Conservation (phyloP, 116 monocot species). For the Dioscorea cayenensis region DNA sequence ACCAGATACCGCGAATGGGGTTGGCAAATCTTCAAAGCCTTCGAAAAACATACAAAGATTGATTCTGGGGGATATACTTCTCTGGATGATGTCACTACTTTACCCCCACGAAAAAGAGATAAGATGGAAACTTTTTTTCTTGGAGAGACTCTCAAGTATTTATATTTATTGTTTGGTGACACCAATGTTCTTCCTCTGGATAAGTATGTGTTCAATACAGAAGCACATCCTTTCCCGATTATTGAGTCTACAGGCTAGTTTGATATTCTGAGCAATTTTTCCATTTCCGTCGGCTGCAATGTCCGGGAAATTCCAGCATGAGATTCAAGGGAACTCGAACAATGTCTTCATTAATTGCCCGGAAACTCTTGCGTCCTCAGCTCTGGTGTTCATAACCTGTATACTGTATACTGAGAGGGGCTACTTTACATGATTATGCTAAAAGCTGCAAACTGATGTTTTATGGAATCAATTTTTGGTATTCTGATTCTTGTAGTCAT, state of each 20-base stretch:
- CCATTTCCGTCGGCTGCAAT: too few species aligned
- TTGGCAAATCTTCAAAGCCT: constrained; percentile 94
- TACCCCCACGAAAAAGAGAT: constrained; percentile 77
- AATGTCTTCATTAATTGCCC: too few species aligned
- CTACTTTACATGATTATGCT: too few species aligned
- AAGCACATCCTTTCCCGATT: constrained; percentile 89
- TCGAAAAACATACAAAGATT: constrained; percentile 83
- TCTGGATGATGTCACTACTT: constrained; percentile 76
- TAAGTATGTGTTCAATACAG: constrained; percentile 93
- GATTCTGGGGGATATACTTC: constrained; percentile 94
- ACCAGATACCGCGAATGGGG: constrained; percentile 96
- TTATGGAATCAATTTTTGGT: too few species aligned
- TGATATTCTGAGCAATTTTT: background rate
- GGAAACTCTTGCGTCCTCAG: too few species aligned
- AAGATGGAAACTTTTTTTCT: constrained; percentile 99
- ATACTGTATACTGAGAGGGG: too few species aligned
- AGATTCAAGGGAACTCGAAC: too few species aligned
- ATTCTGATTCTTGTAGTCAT: too few species aligned
- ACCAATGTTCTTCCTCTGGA: constrained; percentile 64
- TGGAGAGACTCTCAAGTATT: constrained; percentile 91
- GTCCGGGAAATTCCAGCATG: too few species aligned
- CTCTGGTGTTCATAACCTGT: too few species aligned
- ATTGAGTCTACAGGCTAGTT: constrained; percentile 1
- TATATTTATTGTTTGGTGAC: constrained; percentile 87
- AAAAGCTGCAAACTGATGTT: too few species aligned